Percentiles rank a stretch among this genome's conserved stretches.
Evolutionary conservation across 2,329 filamentous ascomycete species (phyloP).

Genomic region (Talaromyces verruculosus): DNA sequence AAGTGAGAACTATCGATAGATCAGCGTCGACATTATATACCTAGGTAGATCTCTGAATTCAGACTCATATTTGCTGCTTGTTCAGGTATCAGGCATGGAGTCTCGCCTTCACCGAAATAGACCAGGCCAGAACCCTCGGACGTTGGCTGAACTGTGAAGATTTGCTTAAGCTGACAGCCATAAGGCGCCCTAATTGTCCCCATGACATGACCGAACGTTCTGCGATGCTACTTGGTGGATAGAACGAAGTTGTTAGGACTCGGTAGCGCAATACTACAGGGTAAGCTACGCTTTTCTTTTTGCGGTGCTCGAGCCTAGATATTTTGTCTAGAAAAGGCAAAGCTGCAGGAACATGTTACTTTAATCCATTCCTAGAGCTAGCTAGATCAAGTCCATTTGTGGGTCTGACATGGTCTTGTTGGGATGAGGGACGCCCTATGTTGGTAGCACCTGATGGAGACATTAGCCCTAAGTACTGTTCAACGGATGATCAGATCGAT

Average conservation of each 20-base stretch:
- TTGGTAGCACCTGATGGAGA: background rate
- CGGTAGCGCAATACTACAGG: constrained; percentile 5
- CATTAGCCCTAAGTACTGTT: background rate
- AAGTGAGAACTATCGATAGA: background rate
- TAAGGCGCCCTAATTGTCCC: background rate
- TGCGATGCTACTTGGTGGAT: background rate
- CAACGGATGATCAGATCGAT: background rate
- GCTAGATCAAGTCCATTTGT: background rate
- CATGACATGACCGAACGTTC: background rate
- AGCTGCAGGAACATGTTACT: background rate
- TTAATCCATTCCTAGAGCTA: background rate
- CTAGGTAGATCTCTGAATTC: background rate
- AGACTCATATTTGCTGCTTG: background rate
- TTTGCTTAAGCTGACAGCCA: background rate
- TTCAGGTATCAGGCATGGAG: background rate
- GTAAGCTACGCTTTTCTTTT: constrained; percentile 5
- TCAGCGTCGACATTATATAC: background rate
- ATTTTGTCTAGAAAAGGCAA: background rate
- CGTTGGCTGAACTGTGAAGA: background rate
- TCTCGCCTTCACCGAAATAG: background rate
- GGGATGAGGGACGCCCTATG: background rate
- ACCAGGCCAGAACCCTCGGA: background rate
- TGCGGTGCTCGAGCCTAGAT: background rate
- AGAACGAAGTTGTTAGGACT: background rate
- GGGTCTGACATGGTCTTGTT: background rate